Base-by-base conservation (phyloP, 441 rosid genomes). In the Corymbia calophylla region DNA sequence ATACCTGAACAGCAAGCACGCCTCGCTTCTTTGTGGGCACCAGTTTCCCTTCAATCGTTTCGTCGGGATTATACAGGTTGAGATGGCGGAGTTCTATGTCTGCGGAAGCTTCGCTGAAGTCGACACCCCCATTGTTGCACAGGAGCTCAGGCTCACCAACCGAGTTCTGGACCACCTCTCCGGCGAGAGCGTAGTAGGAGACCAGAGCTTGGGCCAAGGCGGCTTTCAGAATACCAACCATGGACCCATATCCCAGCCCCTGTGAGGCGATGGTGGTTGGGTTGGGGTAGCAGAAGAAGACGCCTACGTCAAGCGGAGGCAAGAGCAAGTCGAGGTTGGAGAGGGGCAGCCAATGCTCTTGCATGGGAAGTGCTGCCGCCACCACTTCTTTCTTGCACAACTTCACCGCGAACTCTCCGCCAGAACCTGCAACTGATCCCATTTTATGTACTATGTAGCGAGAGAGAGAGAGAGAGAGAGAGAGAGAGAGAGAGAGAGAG, bases 291-390 rank as follows among this genome's bases (percentile, higher is more conserved):
- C 95, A 97, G 66, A 95, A 95, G 93, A 96, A 95, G 81, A 96
- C 94, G 44, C 93, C 91, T n/a, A 95, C 94, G 29, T 96, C 90
- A 17, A 95, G 14, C 1, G 96, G 94, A 51, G 99, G 99, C 16
- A 97, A 94, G 53, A 96, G 94, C 91, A 97, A 91, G 93, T 97
- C 99, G 31, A 96, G 95, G 95, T 97, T 97, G 23, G 99, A 97
- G 87, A 96, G 92, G 17, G 98, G 96, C 29, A 96, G 95, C 98
- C 97, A 94, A 88, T 94, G 97, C 89, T 95, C 93, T 81, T 94
- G 98, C 86, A 94, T 18, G 32, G 98, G 97, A 23, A 95, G 93
- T 81, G 89, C 91, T 11, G 98, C 94, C 19, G 96, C 94, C 89
- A 97, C 96, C 89, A 94, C 90, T 87, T 95, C 97, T 84, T 90